Evolutionary conservation across 2,329 filamentous ascomycete genomes (phyloP).

Genomic region (Chrysoporthe deuterocubensis): DNA sequence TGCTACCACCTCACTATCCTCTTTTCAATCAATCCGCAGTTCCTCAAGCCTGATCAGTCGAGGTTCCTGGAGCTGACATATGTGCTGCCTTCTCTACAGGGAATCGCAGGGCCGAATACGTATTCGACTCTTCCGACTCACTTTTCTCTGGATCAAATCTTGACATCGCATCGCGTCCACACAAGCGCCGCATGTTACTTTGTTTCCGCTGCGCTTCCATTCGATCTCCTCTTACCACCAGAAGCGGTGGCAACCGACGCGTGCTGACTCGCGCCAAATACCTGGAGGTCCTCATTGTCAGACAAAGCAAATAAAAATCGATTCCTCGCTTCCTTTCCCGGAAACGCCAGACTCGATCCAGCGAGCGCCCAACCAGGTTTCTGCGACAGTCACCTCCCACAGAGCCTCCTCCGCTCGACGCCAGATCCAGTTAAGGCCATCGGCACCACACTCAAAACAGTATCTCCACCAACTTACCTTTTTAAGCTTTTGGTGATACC

Average conservation of each 20-base stretch:
- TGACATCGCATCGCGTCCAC: slow-evolving; percentile 16
- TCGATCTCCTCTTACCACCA: slow-evolving; percentile 4
- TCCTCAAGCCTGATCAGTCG: slow-evolving; percentile 52
- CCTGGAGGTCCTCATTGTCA: slow-evolving; percentile 35
- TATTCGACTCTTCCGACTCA: slow-evolving; percentile 32
- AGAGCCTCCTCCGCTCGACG: slow-evolving; percentile 55
- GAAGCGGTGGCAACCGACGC: slow-evolving; percentile 26
- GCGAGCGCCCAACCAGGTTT: slow-evolving; percentile 58
- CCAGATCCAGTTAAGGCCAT: slow-evolving; percentile 70
- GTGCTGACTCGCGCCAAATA: slow-evolving; percentile 37
- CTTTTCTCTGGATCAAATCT: slow-evolving; percentile 16
- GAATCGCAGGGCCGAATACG: slow-evolving; percentile 42
- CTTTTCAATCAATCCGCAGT: slow-evolving; percentile 55
- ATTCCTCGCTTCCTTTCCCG: slow-evolving; percentile 53
- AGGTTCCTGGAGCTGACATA: slow-evolving; percentile 42
- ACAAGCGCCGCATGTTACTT: slow-evolving; percentile 4
- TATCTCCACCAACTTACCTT: slow-evolving; percentile 63
- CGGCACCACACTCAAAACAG: slow-evolving; percentile 69
- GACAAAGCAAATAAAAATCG: slow-evolving; percentile 46
- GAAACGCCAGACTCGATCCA: slow-evolving; percentile 54
- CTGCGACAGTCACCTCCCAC: slow-evolving; percentile 53
- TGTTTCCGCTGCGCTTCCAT: slow-evolving; percentile 16
- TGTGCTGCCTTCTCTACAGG: slow-evolving; percentile 47
- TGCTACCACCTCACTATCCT: slow-evolving; percentile 56
- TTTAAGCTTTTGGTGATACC: slow-evolving; percentile 57